Evolutionary conservation across 176 grass and related monocot genomes (phyloP), one percentile per base, ranked within the genome.

Genomic region (Avena atlantica): DNA sequence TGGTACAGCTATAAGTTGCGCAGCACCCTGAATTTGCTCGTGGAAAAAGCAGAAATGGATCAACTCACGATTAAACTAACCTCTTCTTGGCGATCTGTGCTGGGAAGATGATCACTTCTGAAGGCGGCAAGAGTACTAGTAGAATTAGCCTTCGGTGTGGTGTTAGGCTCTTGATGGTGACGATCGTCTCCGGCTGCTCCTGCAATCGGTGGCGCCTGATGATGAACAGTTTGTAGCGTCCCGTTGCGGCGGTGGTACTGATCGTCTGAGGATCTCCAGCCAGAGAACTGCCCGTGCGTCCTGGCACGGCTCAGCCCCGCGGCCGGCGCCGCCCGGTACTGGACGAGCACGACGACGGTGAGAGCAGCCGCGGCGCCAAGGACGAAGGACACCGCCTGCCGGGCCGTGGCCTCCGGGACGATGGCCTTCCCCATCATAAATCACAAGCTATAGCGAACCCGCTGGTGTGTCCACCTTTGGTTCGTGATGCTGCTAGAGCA

Each of bases 361-460:
- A 88, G 86, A 70, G 81, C 56, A 2, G 81, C 81, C 4, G 24
- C 86, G 68, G 50, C 79, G 51, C 89, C 89, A n/a, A 91, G 51
- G 48, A 77, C 59, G 52, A 91, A 91, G 3, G 86, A 84, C 50
- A n/a, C 86, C 60, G 17, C 69, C 58, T 84, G 89, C 67, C 85
- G 67, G 0, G 58, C 75, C 24, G 76, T 52, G 11, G 67, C 59
- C 81, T 84, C 81, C 9, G 4, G 13, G 2, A 37, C 7, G 7
- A 75, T 15, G 47, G 15, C 4, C 58, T 87, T 87, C 25, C 83
- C 61, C 62, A 40, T 61, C 81, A 52, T 76, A 1, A 55, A 74
- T 51, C 21, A 1, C 70, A 1, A 4, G 47, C 21, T 42, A 40
- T 9, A 27, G 47, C 21, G 23, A 27, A 51, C 40, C 21, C 23